Percentiles rank a stretch among this genome's conserved stretches.
Evolutionary conservation across 2,329 filamentous ascomycete species (phyloP).

Genomic region (Aspergillus flavus): DNA sequence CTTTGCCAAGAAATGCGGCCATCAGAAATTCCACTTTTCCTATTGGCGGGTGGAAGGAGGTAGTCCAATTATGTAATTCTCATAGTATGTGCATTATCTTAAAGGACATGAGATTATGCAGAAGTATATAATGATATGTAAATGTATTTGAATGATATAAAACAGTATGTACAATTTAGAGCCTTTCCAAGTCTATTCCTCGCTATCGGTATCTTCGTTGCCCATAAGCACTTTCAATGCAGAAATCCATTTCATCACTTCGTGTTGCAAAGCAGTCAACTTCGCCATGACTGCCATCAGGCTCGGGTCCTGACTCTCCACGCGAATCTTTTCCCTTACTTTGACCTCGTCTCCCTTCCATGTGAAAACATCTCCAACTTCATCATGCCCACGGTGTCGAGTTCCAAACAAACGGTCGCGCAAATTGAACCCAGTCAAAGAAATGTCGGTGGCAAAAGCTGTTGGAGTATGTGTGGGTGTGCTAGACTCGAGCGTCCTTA

Average conservation of each 20-base stretch:
- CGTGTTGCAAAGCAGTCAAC: slow-evolving; percentile 74
- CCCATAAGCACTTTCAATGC: slow-evolving; percentile 81
- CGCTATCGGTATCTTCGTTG: slow-evolving; percentile 52
- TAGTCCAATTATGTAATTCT: slow-evolving; percentile 18
- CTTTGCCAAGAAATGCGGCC: slow-evolving; percentile 29
- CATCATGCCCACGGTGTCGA: slow-evolving; percentile 70
- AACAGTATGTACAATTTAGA: background rate
- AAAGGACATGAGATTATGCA: background rate
- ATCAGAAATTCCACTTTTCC: slow-evolving; percentile 28
- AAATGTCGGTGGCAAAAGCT: slow-evolving; percentile 71
- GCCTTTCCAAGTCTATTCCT: slow-evolving; percentile 13
- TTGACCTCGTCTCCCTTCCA: slow-evolving; percentile 73
- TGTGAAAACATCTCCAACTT: slow-evolving; percentile 74
- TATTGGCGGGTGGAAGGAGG: slow-evolving; percentile 28
- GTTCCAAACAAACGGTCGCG: slow-evolving; percentile 57
- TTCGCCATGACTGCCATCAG: slow-evolving; percentile 83
- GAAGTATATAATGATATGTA: background rate
- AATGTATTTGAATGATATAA: background rate
- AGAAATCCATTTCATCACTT: slow-evolving; percentile 67
- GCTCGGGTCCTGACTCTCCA: slow-evolving; percentile 87
- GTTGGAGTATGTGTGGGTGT: slow-evolving; percentile 60
- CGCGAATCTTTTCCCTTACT: slow-evolving; percentile 84
- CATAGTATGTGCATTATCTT: background rate
- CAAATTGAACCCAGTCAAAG: slow-evolving; percentile 59
- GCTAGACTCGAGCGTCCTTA: slow-evolving; percentile 70